phyloP scores from a whole-genome alignment of 225 moss, liverwort and hornwort genomes.

The Anthoceros angustus region DNA sequence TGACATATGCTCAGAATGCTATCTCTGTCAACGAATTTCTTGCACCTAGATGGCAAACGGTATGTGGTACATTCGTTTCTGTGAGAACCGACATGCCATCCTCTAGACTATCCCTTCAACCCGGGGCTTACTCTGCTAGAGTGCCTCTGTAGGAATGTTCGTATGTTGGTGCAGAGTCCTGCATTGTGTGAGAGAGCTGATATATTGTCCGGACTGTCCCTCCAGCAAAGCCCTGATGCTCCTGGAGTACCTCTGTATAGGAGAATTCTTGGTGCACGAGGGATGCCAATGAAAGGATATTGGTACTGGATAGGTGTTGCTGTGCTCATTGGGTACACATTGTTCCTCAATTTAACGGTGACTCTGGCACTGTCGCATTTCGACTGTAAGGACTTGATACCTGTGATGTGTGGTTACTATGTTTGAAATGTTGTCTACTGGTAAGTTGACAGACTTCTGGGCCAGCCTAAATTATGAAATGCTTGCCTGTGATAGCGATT shows the following conservation, averaged over 20 bases:
- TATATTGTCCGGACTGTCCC: too few species aligned
- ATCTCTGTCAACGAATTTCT: slow-evolving; percentile 6
- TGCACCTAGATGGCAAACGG: slow-evolving; percentile 6
- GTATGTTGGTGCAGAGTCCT: neutral
- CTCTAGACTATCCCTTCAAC: too few species aligned
- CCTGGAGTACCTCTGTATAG: neutral
- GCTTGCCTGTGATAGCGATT: neutral
- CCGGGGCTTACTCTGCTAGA: too few species aligned
- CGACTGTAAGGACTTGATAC: neutral
- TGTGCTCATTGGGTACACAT: slow-evolving; percentile 4
- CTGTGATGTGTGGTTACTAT: neutral
- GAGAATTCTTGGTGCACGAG: slow-evolving; percentile 2
- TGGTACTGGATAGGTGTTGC: slow-evolving; percentile 10
- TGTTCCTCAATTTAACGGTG: slow-evolving; percentile 3
- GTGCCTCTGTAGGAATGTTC: neutral
- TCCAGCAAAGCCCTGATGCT: too few species aligned
- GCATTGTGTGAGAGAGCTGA: too few species aligned
- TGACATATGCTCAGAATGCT: slow-evolving; percentile 5
- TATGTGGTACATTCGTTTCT: neutral
- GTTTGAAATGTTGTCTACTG: neutral
- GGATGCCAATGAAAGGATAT: neutral
- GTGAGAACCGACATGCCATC: too few species aligned
- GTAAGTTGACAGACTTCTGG: neutral
- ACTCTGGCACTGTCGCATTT: slow-evolving; percentile 4
- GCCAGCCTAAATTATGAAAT: neutral